Evolutionary conservation across 1,139 yeast genomes (phyloP).

Genomic region (Saccharomyces hybrid): DNA sequence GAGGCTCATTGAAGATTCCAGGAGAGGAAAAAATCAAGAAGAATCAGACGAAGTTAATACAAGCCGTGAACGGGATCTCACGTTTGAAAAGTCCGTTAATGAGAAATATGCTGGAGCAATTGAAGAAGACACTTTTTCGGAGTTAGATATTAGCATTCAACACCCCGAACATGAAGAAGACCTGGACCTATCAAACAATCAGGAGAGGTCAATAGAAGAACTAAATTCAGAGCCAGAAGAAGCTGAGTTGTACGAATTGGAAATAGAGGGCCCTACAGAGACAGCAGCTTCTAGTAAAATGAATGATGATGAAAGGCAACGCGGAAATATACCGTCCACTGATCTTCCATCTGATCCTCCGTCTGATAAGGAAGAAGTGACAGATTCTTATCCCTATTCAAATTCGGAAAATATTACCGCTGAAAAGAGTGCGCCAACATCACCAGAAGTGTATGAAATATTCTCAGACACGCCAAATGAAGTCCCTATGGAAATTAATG

Average conservation of each 20-base stretch:
- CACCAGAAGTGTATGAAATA: not conserved
- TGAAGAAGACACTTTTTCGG: slow-evolving; percentile 1
- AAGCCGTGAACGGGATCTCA: not conserved
- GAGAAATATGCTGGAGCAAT: not conserved
- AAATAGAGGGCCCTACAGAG: not conserved
- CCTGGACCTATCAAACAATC: not conserved
- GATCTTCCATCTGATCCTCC: not conserved
- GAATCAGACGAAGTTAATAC: not conserved
- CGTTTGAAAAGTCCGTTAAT: slow-evolving; percentile 1
- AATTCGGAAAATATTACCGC: not conserved
- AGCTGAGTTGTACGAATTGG: not conserved
- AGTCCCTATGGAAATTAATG: not conserved
- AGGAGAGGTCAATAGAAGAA: not conserved
- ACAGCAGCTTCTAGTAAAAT: not conserved
- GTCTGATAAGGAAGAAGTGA: not conserved
- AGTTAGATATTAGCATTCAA: not conserved
- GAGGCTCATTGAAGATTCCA: not conserved
- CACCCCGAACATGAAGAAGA: not conserved
- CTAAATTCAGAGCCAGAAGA: not conserved
- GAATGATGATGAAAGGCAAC: not conserved
- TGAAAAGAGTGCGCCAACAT: not conserved
- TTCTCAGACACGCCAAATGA: not conserved
- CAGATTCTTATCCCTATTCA: not conserved
- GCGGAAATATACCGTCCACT: not conserved
- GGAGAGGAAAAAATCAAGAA: not conserved